phyloP scores from a whole-genome alignment of 306 rosid genomes.

The Inga oerstediana region DNA sequence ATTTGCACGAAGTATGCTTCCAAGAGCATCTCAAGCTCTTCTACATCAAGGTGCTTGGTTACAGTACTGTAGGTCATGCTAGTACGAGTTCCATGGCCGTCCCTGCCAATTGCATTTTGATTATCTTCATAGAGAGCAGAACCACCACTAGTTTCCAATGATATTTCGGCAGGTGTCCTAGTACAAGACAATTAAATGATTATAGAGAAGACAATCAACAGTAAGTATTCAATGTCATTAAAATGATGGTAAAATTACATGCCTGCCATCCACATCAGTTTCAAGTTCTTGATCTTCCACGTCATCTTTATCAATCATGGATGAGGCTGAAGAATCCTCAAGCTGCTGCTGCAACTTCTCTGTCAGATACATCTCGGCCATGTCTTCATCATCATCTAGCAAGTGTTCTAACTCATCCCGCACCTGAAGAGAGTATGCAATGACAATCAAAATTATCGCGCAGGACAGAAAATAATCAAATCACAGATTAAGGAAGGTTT shows the following conservation, averaged over 20 bases:
- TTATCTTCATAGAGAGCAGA: slow-evolving; percentile 43
- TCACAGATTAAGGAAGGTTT: neutral
- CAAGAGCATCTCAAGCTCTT: slow-evolving; percentile 98
- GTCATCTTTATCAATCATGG: slow-evolving; percentile 47
- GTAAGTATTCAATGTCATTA: neutral
- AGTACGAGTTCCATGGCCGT: slow-evolving; percentile 70
- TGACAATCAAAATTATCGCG: slow-evolving; percentile 9
- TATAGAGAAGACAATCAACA: slow-evolving; percentile 2
- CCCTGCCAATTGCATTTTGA: slow-evolving; percentile 50
- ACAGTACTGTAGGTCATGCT: slow-evolving; percentile 65
- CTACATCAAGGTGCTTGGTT: slow-evolving; percentile 82
- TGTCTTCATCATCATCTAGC: slow-evolving; percentile 92
- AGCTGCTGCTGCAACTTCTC: slow-evolving; percentile 75
- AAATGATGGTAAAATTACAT: slow-evolving; percentile 29
- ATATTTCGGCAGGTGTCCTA: slow-evolving; percentile 63
- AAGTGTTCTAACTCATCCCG: slow-evolving; percentile 96
- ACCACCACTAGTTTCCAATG: slow-evolving; percentile 52
- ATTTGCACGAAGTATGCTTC: slow-evolving; percentile 98
- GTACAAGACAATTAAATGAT: slow-evolving; percentile 17
- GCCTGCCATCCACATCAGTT: slow-evolving; percentile 57
- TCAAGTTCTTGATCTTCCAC: slow-evolving; percentile 46
- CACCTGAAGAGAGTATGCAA: slow-evolving; percentile 47
- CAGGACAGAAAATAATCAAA: neutral
- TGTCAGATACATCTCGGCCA: slow-evolving; percentile 98
- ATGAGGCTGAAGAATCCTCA: slow-evolving; percentile 65